These are phyloP conservation scores for Termitomyces sp. DNA, from an alignment of 768 basidiomycete species.

Conservation along the genomic window DNA sequence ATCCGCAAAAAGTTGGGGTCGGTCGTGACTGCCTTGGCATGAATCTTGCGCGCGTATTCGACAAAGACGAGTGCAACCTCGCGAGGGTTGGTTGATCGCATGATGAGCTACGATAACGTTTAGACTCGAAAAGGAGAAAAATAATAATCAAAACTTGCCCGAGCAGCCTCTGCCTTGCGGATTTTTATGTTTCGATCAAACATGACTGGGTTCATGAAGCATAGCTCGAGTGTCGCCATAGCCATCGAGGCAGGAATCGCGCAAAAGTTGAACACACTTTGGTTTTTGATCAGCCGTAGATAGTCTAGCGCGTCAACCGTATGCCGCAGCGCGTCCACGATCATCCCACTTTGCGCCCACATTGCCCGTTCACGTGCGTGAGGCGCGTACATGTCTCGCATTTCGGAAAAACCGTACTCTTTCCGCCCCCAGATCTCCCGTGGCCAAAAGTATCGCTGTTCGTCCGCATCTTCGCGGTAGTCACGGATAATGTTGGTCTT, in stretches of 20 bases:
- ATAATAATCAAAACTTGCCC: conserved; percentile 40
- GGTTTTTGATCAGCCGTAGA: conserved; percentile 80
- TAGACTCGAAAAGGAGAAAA: neutral
- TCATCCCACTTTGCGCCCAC: conserved; percentile 86
- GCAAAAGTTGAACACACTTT: conserved; percentile 93
- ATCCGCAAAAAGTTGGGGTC: conserved; percentile 88
- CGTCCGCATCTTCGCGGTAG: conserved; percentile 85
- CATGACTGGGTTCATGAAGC: conserved; percentile 91
- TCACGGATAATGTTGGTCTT: conserved; percentile 99
- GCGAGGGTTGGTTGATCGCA: conserved; percentile 86
- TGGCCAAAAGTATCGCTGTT: conserved; percentile 92
- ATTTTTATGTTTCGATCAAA: conserved; percentile 92
- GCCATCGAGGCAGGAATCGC: conserved; percentile 96
- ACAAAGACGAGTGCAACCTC: conserved; percentile 90
- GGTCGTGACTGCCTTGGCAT: conserved; percentile 69
- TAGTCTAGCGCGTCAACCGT: conserved; percentile 87
- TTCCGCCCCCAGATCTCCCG: conserved; percentile 79
- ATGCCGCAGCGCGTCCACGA: conserved; percentile 84
- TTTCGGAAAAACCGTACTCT: conserved; percentile 65
- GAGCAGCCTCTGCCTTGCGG: conserved; percentile 84
- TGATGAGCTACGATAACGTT: conserved; percentile 64
- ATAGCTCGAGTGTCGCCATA: conserved; percentile 86
- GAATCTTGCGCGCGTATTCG: conserved; percentile 77
- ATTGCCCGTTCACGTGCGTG: conserved; percentile 62
- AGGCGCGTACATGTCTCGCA: conserved; percentile 63